Percentiles rank a stretch among this genome's conserved stretches.
Evolutionary conservation across 2,329 filamentous ascomycete species (phyloP).

Genomic region (Trichoderma asperellum): DNA sequence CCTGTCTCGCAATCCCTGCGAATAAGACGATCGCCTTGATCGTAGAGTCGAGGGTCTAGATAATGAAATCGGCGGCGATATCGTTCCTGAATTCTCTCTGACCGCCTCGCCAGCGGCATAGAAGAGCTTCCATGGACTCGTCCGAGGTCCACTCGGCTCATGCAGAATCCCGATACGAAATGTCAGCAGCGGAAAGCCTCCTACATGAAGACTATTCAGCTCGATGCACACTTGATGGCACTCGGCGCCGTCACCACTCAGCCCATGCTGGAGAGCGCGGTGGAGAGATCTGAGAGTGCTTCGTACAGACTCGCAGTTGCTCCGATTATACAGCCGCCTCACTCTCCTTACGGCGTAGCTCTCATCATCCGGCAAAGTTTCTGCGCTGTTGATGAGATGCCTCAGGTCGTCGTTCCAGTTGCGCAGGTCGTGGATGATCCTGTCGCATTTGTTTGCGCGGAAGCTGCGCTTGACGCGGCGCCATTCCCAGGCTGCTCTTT

Average conservation of each 20-base stretch:
- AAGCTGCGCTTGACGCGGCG: slow-evolving; percentile 25
- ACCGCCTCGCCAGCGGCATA: slow-evolving; percentile 13
- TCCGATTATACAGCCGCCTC: slow-evolving; percentile 3
- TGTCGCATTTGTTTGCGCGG: slow-evolving; percentile 22
- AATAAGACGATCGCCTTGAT: slow-evolving; percentile 16
- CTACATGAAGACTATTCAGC: slow-evolving; percentile 12
- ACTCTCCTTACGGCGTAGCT: neutral
- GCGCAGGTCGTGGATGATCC: slow-evolving; percentile 18
- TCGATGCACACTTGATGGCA: slow-evolving; percentile 15
- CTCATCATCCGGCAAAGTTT: neutral
- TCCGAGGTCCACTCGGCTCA: neutral
- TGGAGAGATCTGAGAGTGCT: slow-evolving; percentile 10
- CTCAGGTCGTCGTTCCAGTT: slow-evolving; percentile 24
- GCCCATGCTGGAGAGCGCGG: neutral
- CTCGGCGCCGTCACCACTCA: neutral
- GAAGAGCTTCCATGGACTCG: slow-evolving; percentile 1
- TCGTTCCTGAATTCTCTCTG: neutral
- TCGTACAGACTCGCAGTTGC: slow-evolving; percentile 12
- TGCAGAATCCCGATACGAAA: slow-evolving; percentile 9
- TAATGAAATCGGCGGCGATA: neutral
- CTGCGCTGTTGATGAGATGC: slow-evolving; percentile 12
- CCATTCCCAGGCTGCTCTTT: slow-evolving; percentile 24
- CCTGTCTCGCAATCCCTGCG: neutral
- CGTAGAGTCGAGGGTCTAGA: slow-evolving; percentile 8
- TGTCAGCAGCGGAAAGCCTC: slow-evolving; percentile 6